Conservation (phyloP, 176 grass and related monocot species). For the Oryza nivara region DNA sequence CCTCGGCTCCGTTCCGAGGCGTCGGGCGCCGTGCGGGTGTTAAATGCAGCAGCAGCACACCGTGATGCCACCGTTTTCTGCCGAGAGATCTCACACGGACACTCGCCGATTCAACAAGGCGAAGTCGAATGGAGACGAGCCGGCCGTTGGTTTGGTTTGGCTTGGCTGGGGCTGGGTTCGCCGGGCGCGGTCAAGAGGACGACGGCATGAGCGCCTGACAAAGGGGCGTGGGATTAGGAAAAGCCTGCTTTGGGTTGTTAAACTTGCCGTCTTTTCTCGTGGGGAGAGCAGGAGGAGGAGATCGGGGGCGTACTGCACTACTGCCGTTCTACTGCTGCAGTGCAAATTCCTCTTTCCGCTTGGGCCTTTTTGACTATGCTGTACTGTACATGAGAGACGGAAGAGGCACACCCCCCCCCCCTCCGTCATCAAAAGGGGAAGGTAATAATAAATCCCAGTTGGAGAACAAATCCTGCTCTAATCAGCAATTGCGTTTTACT, state of each 20-base stretch:
- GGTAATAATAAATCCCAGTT: background rate
- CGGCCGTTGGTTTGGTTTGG: background rate
- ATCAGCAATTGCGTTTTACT: background rate
- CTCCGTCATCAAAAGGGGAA: background rate
- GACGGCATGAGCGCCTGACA: conserved; percentile 26
- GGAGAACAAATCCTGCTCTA: background rate
- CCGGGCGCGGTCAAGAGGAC: conserved; percentile 1
- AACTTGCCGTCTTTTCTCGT: conserved; percentile 37
- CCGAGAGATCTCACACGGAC: no score
- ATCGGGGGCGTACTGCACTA: background rate
- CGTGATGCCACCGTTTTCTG: background rate
- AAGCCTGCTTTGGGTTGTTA: conserved; percentile 45
- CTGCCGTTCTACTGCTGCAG: background rate
- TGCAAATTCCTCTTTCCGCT: background rate
- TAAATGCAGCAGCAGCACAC: conserved; percentile 22
- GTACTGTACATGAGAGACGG: background rate
- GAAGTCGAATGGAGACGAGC: background rate
- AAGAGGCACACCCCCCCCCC: no score
- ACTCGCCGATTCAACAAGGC: background rate
- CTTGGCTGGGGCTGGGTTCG: background rate
- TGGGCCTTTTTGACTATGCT: conserved; percentile 39
- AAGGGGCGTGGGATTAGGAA: conserved; percentile 26
- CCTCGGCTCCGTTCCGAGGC: conserved; percentile 43
- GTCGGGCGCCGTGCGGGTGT: conserved; percentile 20
- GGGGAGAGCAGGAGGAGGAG: background rate